phyloP scores from a whole-genome alignment of 495 filamentous ascomycete species.

The Cercophora sp. region DNA sequence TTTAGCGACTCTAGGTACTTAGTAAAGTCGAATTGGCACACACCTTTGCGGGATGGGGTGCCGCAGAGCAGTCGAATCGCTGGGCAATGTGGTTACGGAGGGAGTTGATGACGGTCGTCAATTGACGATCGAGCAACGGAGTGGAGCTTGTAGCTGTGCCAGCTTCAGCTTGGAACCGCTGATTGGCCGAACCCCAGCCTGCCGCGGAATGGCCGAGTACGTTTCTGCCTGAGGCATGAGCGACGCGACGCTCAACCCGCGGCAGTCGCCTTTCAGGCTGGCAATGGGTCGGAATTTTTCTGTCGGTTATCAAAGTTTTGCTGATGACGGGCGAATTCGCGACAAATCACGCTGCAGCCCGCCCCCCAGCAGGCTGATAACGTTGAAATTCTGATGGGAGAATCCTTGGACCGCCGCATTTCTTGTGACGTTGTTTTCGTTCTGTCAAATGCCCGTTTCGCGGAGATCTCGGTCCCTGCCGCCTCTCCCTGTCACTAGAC shows the following conservation, averaged over 20 bases:
- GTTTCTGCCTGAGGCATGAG: conserved; percentile 25
- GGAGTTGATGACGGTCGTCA: conserved; percentile 10
- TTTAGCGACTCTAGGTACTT: background rate
- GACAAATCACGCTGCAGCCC: conserved; percentile 38
- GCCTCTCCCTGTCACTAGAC: conserved; percentile 36
- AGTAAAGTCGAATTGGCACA: conserved; percentile 1
- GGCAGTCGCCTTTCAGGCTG: conserved; percentile 28
- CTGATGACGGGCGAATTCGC: conserved; percentile 36
- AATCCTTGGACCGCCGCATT: conserved; percentile 49
- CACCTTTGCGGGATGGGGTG: conserved; percentile 23
- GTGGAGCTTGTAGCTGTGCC: conserved; percentile 14
- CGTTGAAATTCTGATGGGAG: conserved; percentile 58
- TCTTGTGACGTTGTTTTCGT: conserved; percentile 63
- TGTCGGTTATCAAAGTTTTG: conserved; percentile 42
- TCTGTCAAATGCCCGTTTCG: conserved; percentile 57
- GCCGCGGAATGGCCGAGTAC: conserved; percentile 10
- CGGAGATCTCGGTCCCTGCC: conserved; percentile 57
- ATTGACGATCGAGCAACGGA: conserved; percentile 14
- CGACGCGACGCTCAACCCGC: conserved; percentile 10
- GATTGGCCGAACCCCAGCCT: conserved; percentile 14
- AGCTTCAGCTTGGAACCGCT: conserved; percentile 12
- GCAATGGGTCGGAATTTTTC: conserved; percentile 26
- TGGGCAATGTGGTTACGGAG: background rate
- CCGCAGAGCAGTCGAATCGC: conserved; percentile 24
- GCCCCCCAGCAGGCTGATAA: conserved; percentile 45